A percentile compares a stretch with the other conserved stretches of the same genome.
phyloP scores from a whole-genome alignment of 768 basidiomycete genomes.

The Mycena vitilis region DNA sequence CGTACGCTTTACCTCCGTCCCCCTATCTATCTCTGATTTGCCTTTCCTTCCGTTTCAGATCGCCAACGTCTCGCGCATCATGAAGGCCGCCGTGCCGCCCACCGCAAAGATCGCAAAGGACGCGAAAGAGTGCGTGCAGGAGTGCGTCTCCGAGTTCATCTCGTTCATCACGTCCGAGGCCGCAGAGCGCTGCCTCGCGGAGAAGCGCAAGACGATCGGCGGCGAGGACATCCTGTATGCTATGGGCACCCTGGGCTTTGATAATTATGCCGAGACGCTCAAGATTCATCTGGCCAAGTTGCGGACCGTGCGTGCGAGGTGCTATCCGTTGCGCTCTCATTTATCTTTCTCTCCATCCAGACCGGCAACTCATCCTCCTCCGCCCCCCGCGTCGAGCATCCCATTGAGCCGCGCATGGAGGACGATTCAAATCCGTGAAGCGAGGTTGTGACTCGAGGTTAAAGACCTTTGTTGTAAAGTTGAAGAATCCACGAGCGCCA shows the following conservation, averaged over 20 bases:
- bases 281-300: constrained; percentile 95
- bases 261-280: constrained; percentile 92
- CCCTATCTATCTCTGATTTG: too few relatives aligned
- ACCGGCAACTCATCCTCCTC: constrained; percentile 26
- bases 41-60: constrained; percentile 64
- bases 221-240: constrained; percentile 98
- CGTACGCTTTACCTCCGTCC: constrained; percentile 55
- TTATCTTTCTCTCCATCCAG: not conserved
- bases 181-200: constrained; percentile 92
- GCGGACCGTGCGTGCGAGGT: constrained; percentile 67
- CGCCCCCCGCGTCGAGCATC: constrained; percentile 27
- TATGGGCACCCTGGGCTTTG: constrained; percentile 93
- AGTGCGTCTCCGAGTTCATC: constrained; percentile 98
- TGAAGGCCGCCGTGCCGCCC: constrained; percentile 91
- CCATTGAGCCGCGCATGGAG: constrained; percentile 35
- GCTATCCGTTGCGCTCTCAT: not conserved
- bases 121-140: constrained; percentile 98
- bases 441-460: not conserved
- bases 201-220: constrained; percentile 98
- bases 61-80: constrained; percentile 96
- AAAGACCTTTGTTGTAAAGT: not conserved
- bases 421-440: constrained; percentile 5
- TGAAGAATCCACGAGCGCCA: not conserved
- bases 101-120: constrained; percentile 98
- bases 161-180: constrained; percentile 98